A percentile compares a stretch with the other conserved stretches of the same genome.
Evolutionary conservation across 1,284 basidiomycete species (phyloP).

Genomic region (Austropuccinia psidii): DNA sequence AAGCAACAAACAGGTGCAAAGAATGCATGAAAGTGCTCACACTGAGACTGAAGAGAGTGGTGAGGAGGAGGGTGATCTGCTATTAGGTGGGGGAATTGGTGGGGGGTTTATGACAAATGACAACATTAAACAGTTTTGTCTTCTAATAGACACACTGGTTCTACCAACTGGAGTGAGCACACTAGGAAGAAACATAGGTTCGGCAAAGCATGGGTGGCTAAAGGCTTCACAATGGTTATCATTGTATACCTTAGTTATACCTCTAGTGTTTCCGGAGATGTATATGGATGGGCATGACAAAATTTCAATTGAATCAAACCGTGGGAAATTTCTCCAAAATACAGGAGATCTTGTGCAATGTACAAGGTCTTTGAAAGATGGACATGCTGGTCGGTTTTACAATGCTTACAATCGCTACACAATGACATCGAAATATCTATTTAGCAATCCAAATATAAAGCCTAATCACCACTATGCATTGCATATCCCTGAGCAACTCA

Average conservation of each 20-base stretch:
- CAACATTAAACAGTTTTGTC: background rate
- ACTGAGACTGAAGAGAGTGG: no score
- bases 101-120: background rate
- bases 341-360: background rate
- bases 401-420: background rate
- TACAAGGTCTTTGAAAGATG: background rate
- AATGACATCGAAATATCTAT: background rate
- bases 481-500: background rate
- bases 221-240: conserved; percentile 3
- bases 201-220: background rate
- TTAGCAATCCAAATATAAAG: background rate
- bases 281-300: background rate
- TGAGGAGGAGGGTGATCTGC: no score
- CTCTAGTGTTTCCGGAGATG: background rate
- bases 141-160: background rate
- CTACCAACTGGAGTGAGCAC: background rate
- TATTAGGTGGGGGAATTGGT: background rate
- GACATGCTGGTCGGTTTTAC: background rate
- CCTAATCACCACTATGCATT: conserved; percentile 13
- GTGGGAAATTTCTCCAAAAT: background rate
- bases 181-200: background rate
- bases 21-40: no score
- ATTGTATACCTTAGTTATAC: conserved; percentile 15
- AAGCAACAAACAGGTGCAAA: background rate
- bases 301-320: background rate